phyloP scores from a whole-genome alignment of 176 grass and related monocot genomes.

The Themeda triandra region DNA sequence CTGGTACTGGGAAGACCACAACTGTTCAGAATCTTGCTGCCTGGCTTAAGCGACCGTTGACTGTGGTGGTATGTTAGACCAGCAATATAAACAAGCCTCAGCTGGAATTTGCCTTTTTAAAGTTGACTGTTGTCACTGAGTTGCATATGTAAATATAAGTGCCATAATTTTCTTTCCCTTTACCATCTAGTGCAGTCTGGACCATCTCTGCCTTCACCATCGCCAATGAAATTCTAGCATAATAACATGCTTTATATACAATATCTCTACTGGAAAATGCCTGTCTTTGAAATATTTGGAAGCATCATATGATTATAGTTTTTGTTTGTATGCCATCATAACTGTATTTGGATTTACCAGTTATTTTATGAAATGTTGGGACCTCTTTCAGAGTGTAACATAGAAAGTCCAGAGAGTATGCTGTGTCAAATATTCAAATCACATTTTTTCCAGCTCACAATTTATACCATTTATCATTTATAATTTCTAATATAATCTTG shows the following conservation, averaged over 20 bases:
- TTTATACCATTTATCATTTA: background rate
- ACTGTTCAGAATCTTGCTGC: constrained; percentile 80
- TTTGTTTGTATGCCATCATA: background rate
- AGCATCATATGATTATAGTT: background rate
- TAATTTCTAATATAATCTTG: constrained; percentile 15
- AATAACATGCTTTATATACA: background rate
- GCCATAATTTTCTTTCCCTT: background rate
- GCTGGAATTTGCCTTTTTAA: background rate
- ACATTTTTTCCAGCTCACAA: background rate
- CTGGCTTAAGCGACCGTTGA: constrained; percentile 72
- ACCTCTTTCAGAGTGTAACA: background rate
- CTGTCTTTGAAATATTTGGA: background rate
- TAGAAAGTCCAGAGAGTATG: constrained; percentile 12
- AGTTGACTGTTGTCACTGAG: background rate
- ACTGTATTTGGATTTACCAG: background rate
- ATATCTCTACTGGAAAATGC: background rate
- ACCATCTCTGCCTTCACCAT: background rate
- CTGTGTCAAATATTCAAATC: background rate
- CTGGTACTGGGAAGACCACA: constrained; percentile 97
- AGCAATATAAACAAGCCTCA: background rate
- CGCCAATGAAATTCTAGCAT: background rate
- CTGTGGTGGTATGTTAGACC: constrained; percentile 68
- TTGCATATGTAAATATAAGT: background rate
- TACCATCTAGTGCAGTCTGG: background rate
- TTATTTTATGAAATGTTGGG: background rate